Conservation (phyloP, 768 basidiomycete genomes). For the Pseudohyphozyma bogoriensis region DNA sequence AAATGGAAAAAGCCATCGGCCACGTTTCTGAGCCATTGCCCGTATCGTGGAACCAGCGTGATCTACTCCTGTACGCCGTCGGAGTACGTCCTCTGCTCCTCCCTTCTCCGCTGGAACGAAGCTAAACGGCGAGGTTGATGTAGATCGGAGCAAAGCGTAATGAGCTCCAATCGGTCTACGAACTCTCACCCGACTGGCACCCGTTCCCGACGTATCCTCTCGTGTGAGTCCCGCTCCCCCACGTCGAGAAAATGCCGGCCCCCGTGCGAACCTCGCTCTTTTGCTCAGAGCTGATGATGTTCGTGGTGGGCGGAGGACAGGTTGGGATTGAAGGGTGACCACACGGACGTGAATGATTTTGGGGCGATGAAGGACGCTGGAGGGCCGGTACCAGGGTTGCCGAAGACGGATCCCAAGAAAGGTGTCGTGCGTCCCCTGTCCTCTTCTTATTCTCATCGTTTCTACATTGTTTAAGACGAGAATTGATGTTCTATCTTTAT, state of each 20-base stretch:
- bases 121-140: too few species aligned
- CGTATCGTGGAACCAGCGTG: constrained; percentile 74
- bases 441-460: too few species aligned
- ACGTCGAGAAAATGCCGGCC: too few species aligned
- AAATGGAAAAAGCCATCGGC: neutral
- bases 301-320: too few species aligned
- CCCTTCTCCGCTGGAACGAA: neutral
- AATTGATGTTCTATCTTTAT: too few species aligned
- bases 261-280: too few species aligned
- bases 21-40: constrained; percentile 40
- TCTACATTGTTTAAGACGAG: too few species aligned
- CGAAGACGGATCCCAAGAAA: constrained; percentile 54
- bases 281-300: constrained; percentile 34
- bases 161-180: constrained; percentile 62
- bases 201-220: constrained; percentile 80
- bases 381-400: constrained; percentile 53
- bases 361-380: constrained; percentile 41
- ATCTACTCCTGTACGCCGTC: constrained; percentile 58
- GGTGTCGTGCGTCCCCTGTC: constrained; percentile 4
- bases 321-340: constrained; percentile 51
- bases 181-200: constrained; percentile 48
- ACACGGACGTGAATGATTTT: constrained; percentile 62
- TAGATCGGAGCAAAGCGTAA: constrained; percentile 64
- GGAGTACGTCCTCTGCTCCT: neutral
- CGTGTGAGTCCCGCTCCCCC: too few species aligned